Base-by-base conservation (phyloP, 352 stramenopile species). In the Achlya hypogyna region DNA sequence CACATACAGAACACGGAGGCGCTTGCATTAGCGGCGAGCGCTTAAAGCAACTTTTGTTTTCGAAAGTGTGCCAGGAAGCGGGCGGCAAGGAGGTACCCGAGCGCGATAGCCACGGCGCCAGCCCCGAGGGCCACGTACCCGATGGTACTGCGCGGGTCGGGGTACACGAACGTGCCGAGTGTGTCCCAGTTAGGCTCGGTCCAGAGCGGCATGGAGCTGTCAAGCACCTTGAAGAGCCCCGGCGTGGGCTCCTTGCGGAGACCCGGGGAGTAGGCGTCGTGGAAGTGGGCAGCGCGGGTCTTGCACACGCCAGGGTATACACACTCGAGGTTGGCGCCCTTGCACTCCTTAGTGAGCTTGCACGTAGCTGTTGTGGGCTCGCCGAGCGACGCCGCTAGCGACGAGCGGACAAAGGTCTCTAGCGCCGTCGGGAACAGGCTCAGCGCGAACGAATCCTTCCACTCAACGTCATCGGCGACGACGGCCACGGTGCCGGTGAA, bases 11-110 rank as follows among this genome's bases (percentile, higher is more conserved):
- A 51, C 52, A 34, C 12, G 58, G 34, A 22, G n/a, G 5, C 27
- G 32, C 23, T 27, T 16, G 16, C 20, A 65, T 25, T 63, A 16
- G 5, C 29, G 9, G 52, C 31, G 31, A 40, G 53, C 65, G 38
- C 51, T 70, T 89, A 93, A 65, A 93, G 73, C 4, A 93, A 77
- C 67, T 93, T 93, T 73, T 89, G 81, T 72, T 93, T 93, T 54
- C 89, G 76, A 31, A 93, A 81, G 54, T 79, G 77, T 5, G 69
- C 52, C 23, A 93, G 69, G 35, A 91, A 70, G 69, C 82, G 69
- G n/a, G 74, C 73, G 22, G 84, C 74, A 10, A 78, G 38, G 14
- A 78, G 62, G 5, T 77, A 63, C 38, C 78, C 77, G 58, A 81
- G 59, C 27, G 38, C 77, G 8, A 81, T 79, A 52, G 82, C 69